phyloP scores from a whole-genome alignment of 2,329 filamentous ascomycete genomes.

The Penicillium frequentans region DNA sequence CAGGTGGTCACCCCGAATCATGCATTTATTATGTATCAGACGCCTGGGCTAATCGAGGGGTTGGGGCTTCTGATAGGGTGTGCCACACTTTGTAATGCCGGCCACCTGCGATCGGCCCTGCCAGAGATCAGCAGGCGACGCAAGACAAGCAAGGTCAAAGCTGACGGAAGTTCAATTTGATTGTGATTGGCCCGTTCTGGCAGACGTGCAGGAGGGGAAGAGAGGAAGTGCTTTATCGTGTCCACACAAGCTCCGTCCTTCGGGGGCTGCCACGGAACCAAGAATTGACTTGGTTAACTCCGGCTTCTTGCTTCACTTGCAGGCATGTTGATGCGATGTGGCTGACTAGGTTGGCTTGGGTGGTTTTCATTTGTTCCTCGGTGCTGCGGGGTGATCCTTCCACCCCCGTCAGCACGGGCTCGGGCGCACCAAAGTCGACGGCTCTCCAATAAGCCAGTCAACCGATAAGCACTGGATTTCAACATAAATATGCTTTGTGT shows the following conservation, averaged over 20 bases:
- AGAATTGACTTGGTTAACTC: background rate
- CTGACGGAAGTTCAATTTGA: background rate
- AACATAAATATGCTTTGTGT: background rate
- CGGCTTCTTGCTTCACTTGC: background rate
- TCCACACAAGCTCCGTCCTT: background rate
- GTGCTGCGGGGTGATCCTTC: constrained; percentile 15
- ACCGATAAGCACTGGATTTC: constrained; percentile 14
- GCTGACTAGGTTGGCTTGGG: background rate
- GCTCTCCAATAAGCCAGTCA: constrained; percentile 1
- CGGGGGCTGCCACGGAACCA: background rate
- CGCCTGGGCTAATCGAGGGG: constrained; percentile 1
- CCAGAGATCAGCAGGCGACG: constrained; percentile 7
- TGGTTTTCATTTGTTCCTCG: constrained; percentile 10
- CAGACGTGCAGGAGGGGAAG: constrained; percentile 7
- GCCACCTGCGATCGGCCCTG: constrained; percentile 5
- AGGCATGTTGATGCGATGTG: constrained; percentile 2
- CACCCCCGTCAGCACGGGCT: constrained; percentile 17
- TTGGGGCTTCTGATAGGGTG: constrained; percentile 15
- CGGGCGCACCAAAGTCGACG: constrained; percentile 12
- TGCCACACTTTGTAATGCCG: background rate
- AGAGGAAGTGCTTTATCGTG: background rate
- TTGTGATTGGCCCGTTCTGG: constrained; percentile 12
- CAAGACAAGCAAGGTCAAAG: background rate
- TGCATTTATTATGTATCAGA: constrained; percentile 22
- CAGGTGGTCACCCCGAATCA: constrained; percentile 2